Conservation (phyloP, 306 rosid species). For the Geum urbanum region DNA sequence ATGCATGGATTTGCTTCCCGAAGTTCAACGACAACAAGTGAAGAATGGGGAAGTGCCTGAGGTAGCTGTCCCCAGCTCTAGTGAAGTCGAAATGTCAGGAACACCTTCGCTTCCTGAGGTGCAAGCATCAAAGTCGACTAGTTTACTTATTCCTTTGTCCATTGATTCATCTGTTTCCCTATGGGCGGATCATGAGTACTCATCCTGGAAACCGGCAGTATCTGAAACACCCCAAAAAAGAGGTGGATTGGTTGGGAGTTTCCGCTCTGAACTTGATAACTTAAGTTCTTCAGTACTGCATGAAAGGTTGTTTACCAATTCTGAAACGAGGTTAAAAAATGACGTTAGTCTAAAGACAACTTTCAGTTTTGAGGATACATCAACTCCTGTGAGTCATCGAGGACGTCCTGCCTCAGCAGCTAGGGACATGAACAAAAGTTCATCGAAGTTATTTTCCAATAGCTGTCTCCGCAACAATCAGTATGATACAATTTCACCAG, state of each 20-base stretch:
- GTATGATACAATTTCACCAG: conserved; percentile 37
- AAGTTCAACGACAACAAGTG: conserved; percentile 60
- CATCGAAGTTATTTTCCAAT: conserved; percentile 20
- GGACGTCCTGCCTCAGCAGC: conserved; percentile 35
- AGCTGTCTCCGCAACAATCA: conserved; percentile 35
- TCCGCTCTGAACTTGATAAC: conserved; percentile 32
- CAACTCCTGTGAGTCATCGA: conserved; percentile 35
- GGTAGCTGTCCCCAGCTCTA: conserved; percentile 28
- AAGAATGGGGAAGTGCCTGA: conserved; percentile 54
- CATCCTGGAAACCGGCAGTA: conserved; percentile 41
- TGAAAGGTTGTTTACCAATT: conserved; percentile 31
- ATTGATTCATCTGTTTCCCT: conserved; percentile 33
- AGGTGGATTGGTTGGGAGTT: conserved; percentile 40
- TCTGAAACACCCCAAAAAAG: conserved; percentile 44
- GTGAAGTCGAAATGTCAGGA: conserved; percentile 44
- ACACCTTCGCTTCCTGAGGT: conserved; percentile 38
- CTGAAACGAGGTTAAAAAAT: conserved; percentile 35
- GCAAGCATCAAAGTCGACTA: conserved; percentile 45
- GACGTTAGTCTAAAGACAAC: conserved; percentile 37
- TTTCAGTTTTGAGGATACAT: conserved; percentile 41
- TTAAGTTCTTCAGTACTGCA: conserved; percentile 41
- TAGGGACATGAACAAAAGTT: conserved; percentile 39
- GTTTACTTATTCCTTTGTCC: conserved; percentile 69
- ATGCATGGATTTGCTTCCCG: conserved; percentile 87
- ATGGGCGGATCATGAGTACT: conserved; percentile 32